Percentiles rank a stretch among this genome's conserved stretches.
These are phyloP conservation scores for Echinochloa phyllopogon DNA, from an alignment of 176 grass and related monocot genomes.

Conservation along the genomic window DNA sequence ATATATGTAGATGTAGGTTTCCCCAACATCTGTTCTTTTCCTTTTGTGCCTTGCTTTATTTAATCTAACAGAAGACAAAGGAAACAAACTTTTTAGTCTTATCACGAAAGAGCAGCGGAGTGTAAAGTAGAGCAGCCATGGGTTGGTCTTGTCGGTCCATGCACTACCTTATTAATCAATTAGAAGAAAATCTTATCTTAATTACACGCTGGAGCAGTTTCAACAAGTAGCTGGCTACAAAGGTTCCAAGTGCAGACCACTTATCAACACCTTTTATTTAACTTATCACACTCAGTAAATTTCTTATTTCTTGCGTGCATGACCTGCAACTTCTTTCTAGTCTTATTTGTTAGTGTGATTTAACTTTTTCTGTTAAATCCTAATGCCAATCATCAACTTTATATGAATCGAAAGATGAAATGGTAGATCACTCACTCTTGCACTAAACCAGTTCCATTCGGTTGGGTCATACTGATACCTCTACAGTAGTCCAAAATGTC, in stretches of 20 bases:
- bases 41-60: neutral
- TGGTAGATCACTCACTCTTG: conserved; percentile 35
- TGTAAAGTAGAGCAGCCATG: conserved; percentile 25
- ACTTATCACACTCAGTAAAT: conserved; percentile 38
- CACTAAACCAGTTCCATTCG: conserved; percentile 38
- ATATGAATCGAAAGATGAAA: conserved; percentile 13
- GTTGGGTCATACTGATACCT: conserved; percentile 13
- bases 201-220: conserved; percentile 40
- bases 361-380: conserved; percentile 41
- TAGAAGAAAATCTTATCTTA: conserved; percentile 43
- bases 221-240: neutral
- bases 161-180: conserved; percentile 56
- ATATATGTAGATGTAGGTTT: neutral
- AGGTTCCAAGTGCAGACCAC: conserved; percentile 38
- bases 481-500: neutral
- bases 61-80: conserved; percentile 15
- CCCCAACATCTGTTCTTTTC: conserved; percentile 23
- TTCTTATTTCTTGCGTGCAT: conserved; percentile 46
- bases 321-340: conserved; percentile 34
- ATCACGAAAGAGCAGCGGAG: conserved; percentile 38
- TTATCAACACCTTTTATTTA: conserved; percentile 56
- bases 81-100: conserved; percentile 31
- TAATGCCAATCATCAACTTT: conserved; percentile 36
- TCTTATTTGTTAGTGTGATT: conserved; percentile 31
- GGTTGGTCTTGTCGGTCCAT: conserved; percentile 41